Evolutionary conservation across 2,329 filamentous ascomycete genomes (phyloP).

Genomic region (Phialocephala sp.): DNA sequence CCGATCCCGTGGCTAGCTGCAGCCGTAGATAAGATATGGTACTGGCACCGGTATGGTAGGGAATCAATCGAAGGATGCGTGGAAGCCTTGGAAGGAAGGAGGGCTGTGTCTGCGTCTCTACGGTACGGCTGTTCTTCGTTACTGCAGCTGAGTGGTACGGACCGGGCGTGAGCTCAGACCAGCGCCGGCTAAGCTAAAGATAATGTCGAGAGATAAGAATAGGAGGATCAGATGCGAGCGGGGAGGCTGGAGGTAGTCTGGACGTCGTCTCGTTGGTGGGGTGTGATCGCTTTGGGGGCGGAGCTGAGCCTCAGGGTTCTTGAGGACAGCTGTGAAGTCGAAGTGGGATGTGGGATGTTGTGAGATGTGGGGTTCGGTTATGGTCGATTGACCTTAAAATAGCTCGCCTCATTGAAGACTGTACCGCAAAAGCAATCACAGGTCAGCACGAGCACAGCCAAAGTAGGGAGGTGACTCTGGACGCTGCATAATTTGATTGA

Average conservation of each 20-base stretch:
- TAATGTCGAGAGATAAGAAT: slow-evolving; percentile 3
- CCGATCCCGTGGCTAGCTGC: neutral
- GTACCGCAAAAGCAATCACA: neutral
- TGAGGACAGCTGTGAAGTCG: neutral
- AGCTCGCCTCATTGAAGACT: neutral
- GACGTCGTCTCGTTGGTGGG: neutral
- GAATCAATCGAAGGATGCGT: neutral
- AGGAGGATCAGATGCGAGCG: neutral
- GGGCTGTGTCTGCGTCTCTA: neutral
- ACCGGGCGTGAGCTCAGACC: neutral
- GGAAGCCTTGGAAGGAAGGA: slow-evolving; percentile 5
- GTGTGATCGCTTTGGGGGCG: neutral
- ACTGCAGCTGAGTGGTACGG: neutral
- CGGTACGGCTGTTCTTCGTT: neutral
- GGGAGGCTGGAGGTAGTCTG: neutral
- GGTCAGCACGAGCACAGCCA: neutral
- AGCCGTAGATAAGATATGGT: neutral
- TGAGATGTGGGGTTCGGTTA: slow-evolving; percentile 1
- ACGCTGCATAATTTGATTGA: no score
- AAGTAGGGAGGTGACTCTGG: neutral
- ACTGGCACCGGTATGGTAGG: neutral
- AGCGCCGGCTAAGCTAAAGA: neutral
- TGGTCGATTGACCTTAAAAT: neutral
- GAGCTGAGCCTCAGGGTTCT: neutral
- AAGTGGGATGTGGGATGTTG: neutral